Base-by-base conservation (phyloP, 441 rosid genomes). In the Corymbia calophylla region DNA sequence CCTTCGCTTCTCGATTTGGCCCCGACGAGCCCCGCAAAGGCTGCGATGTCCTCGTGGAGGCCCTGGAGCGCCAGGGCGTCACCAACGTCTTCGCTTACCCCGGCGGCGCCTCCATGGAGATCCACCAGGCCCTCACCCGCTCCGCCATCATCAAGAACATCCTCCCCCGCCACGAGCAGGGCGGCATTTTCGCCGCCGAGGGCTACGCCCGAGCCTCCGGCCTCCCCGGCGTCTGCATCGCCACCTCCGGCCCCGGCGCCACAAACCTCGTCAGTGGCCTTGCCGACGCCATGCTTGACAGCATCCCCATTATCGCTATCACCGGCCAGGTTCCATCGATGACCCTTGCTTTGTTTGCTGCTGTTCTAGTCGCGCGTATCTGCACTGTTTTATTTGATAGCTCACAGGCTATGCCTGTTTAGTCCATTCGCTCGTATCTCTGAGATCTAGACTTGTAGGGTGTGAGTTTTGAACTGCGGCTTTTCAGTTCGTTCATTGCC, bases 231-330 rank as follows among this genome's bases (percentile, higher is more conserved):
- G 94, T 97, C 88, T 98, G 99, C 87, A 97, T 98, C 47, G 99
- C 99, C 16, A 98, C 99, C 18, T 98, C 99, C 3, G 99, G 99
- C 44, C 99, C 99, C 12, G 99, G 99, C 18, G 99, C 99, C 27
- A 96, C 99, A 18, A 96, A 98, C 89, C 91, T 98, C 55, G 99
- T 98, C n/a, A 96, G 97, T 62, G 99, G 99, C 55, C 94, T 97
- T 7, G 99, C 99, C 25, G 97, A 98, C 77, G 99, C 99, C 1
- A 91, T 96, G 87, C 98, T 98, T 2, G 99, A 98, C 64, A 97
- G 99, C 55, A 93, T 96, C 29, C 99, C 99, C n/a, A 58, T 98
- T 9, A 95, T 98, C 48, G 99, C 98, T 8, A 98, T 97, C 29
- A 98, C 99, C 0, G 99, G 99, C 7, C 99, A 98, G 87, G 99